phyloP scores from a whole-genome alignment of 768 basidiomycete species.

The Phlebiopsis gigantea region DNA sequence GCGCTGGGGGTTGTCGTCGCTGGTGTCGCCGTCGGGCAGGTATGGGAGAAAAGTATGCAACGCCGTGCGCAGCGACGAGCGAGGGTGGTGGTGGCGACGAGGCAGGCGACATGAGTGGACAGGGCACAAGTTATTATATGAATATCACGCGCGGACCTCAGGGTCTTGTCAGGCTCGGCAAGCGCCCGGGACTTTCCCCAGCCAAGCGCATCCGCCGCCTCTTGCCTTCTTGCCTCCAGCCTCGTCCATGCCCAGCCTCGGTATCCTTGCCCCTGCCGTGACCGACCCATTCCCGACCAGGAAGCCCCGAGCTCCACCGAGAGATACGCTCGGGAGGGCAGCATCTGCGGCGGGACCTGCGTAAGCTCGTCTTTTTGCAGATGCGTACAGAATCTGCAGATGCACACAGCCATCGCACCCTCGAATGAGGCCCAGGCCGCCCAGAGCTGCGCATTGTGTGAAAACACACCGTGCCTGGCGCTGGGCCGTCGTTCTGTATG shows the following conservation, averaged over 20 bases:
- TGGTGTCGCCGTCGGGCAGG: neutral
- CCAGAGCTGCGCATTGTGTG: neutral
- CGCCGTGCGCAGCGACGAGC: neutral
- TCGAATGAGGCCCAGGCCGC: neutral
- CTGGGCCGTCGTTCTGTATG: too few relatives aligned
- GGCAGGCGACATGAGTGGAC: conserved; percentile 20
- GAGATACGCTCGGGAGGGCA: neutral
- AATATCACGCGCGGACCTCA: conserved; percentile 4
- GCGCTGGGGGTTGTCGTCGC: neutral
- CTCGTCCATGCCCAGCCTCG: neutral
- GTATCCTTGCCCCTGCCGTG: neutral
- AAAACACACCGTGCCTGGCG: neutral
- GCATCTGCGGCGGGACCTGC: neutral
- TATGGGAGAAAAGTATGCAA: neutral
- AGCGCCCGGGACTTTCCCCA: neutral
- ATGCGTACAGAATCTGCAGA: neutral
- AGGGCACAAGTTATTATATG: conserved; percentile 17
- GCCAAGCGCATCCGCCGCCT: neutral
- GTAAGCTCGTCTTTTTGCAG: neutral
- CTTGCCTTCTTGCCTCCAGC: neutral
- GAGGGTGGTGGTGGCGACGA: neutral
- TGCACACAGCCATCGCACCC: neutral
- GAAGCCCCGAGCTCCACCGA: neutral
- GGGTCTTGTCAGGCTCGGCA: neutral
- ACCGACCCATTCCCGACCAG: neutral